These are phyloP conservation scores for Sporothrix humicola DNA, from an alignment of 2,329 filamentous ascomycete genomes.

Conservation along the genomic window DNA sequence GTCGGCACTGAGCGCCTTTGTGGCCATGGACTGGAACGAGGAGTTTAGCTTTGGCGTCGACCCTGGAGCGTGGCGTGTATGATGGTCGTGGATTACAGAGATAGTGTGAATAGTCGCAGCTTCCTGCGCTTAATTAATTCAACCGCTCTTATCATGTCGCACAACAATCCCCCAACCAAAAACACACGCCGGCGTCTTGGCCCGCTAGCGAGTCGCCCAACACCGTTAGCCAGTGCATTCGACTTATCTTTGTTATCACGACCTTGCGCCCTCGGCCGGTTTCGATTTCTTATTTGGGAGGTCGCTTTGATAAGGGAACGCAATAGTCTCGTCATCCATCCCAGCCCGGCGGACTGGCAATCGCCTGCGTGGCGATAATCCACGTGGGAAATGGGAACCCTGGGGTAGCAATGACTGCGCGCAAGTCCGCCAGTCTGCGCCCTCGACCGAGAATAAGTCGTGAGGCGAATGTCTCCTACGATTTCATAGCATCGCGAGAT, in stretches of 20 bases:
- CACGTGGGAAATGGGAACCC: too few species aligned
- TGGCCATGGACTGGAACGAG: slow-evolving; percentile 30
- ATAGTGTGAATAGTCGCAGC: neutral
- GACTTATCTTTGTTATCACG: neutral
- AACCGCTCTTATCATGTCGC: slow-evolving; percentile 12
- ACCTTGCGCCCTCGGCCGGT: slow-evolving; percentile 4
- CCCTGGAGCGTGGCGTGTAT: neutral
- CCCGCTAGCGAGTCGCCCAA: slow-evolving; percentile 22
- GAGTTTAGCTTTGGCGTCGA: slow-evolving; percentile 27
- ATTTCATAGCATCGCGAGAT: neutral
- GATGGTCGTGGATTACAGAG: neutral
- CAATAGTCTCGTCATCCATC: neutral
- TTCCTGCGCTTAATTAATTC: slow-evolving; percentile 6
- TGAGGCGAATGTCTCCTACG: neutral
- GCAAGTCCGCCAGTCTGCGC: slow-evolving; percentile 7
- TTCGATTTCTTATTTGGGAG: neutral
- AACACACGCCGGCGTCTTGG: slow-evolving; percentile 7
- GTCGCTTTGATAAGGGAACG: neutral
- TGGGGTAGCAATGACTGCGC: neutral
- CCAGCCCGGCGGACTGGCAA: neutral
- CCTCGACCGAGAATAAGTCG: neutral
- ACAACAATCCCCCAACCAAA: neutral
- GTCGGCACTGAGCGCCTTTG: neutral
- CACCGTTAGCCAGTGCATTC: slow-evolving; percentile 9
- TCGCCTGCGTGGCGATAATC: too few species aligned